phyloP scores from a whole-genome alignment of 192 early-diverging fungal species.

The Rhizoclosmatium sp. region DNA sequence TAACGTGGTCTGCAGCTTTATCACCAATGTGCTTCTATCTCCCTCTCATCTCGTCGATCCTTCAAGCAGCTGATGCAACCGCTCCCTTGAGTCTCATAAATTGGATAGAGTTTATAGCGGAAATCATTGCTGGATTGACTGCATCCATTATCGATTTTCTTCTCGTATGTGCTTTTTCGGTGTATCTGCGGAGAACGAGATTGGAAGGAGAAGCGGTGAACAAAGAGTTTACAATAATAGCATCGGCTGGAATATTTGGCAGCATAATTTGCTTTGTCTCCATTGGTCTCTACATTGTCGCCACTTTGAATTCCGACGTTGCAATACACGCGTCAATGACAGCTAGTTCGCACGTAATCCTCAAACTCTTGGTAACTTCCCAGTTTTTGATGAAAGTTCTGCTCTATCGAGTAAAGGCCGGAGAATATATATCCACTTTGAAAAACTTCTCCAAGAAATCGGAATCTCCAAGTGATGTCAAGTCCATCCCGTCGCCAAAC shows the following conservation, averaged over 20 bases:
- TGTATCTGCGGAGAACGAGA: not conserved
- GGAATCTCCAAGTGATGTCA: too few species aligned
- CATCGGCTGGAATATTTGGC: not conserved
- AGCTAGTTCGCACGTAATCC: not conserved
- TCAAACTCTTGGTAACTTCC: not conserved
- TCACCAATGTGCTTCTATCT: not conserved
- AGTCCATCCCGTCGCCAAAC: too few species aligned
- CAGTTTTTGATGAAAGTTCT: not conserved
- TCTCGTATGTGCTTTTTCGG: not conserved
- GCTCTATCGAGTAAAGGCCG: not conserved
- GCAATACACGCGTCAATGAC: not conserved
- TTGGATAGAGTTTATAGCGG: not conserved
- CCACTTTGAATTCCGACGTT: not conserved
- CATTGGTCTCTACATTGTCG: not conserved
- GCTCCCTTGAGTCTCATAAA: not conserved
- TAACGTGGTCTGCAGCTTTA: not conserved
- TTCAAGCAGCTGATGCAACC: not conserved
- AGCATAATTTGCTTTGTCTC: not conserved
- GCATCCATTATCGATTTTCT: not conserved
- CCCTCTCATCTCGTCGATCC: not conserved
- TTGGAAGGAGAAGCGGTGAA: not conserved
- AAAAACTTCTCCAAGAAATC: too few species aligned
- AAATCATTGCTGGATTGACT: slow-evolving; percentile 3
- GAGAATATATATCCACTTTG: too few species aligned
- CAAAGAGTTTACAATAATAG: not conserved